Percentiles rank a stretch among this genome's conserved stretches.
phyloP scores from a whole-genome alignment of 768 basidiomycete species.

The Amanita molliuscula region DNA sequence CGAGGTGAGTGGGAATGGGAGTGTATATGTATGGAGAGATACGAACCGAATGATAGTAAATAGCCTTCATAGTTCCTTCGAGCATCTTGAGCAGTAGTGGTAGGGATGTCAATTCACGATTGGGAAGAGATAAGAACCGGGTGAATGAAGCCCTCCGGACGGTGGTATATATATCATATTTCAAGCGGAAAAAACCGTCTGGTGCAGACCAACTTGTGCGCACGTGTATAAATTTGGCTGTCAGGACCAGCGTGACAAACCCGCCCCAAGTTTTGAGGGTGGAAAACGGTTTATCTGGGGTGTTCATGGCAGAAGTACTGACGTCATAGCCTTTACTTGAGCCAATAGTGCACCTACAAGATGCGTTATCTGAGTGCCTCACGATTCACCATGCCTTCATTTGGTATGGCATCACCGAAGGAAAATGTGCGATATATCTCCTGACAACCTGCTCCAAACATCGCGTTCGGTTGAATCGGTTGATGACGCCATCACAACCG shows the following conservation, averaged over 20 bases:
- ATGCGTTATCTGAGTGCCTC: background rate
- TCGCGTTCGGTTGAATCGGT: background rate
- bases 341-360: background rate
- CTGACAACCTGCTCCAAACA: background rate
- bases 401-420: background rate
- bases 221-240: background rate
- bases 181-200: background rate
- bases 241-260: background rate
- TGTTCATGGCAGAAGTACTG: background rate
- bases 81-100: conserved; percentile 26
- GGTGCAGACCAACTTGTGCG: background rate
- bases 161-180: background rate
- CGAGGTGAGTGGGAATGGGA: background rate
- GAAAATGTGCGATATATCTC: background rate
- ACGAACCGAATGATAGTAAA: conserved; percentile 60
- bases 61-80: conserved; percentile 61
- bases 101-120: background rate
- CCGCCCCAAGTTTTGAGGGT: background rate
- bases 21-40: conserved; percentile 7
- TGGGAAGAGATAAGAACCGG: background rate
- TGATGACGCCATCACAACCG: background rate
- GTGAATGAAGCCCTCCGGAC: background rate
- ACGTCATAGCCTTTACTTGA: background rate
- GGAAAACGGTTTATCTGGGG: background rate
- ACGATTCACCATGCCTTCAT: background rate